A percentile compares a stretch with the other conserved stretches of the same genome.
Conservation (phyloP, 2,329 filamentous ascomycete genomes). For the Didymella arachidicola region DNA sequence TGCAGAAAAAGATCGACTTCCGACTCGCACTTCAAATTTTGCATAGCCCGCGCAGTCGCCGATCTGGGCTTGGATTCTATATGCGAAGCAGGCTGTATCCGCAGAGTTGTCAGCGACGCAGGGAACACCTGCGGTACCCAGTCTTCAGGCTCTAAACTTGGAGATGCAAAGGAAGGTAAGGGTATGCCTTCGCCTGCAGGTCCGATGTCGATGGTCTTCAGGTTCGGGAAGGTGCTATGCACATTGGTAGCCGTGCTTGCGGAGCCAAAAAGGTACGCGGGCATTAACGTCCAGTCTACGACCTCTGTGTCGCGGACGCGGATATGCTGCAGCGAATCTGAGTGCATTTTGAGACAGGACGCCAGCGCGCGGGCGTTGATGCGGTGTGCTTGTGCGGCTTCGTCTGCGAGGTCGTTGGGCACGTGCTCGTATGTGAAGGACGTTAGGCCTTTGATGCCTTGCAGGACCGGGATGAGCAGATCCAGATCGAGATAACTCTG, state of each 20-base stretch:
- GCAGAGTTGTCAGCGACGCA: not conserved
- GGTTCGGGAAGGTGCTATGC: not conserved
- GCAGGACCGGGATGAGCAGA: not conserved
- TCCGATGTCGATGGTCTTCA: not conserved
- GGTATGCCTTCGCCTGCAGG: not conserved
- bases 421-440: constrained; percentile 11
- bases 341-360: not conserved
- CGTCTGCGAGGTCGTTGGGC: not conserved
- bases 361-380: not conserved
- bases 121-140: not conserved
- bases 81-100: not conserved
- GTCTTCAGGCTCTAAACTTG: too few relatives aligned
- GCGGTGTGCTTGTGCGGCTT: not conserved
- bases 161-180: not conserved
- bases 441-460: not conserved
- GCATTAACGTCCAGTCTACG: not conserved
- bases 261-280: not conserved
- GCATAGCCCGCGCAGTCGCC: not conserved
- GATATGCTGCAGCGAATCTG: not conserved
- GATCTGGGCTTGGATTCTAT: not conserved
- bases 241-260: not conserved
- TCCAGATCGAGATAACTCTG: constrained; percentile 2
- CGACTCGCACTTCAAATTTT: not conserved
- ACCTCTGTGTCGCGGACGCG: not conserved
- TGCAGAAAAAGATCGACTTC: not conserved